Evolutionary conservation across 208 protist species (phyloP).

Genomic region (Crithidia fasciculata): DNA sequence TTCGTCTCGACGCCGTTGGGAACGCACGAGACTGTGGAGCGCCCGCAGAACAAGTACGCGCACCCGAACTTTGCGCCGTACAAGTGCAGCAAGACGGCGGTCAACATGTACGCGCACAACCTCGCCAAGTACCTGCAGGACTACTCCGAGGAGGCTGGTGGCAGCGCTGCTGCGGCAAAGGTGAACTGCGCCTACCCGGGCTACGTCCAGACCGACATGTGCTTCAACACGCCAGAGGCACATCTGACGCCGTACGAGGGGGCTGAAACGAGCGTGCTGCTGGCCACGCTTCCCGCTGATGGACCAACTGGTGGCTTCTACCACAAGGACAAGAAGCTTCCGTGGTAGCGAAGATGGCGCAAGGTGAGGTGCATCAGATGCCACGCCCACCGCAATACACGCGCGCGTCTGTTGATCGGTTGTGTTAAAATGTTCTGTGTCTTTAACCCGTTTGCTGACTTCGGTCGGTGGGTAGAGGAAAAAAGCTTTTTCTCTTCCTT

Average conservation of each 20-base stretch:
- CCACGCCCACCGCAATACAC: no score
- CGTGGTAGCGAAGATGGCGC: conserved; percentile 50
- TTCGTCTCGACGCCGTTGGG: conserved; percentile 78
- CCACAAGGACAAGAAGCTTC: conserved; percentile 74
- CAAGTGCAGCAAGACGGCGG: conserved; percentile 71
- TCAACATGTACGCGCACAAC: conserved; percentile 88
- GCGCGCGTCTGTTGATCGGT: no score
- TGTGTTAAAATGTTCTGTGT: no score
- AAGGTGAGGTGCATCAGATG: background rate
- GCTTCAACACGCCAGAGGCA: conserved; percentile 47
- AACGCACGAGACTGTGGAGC: conserved; percentile 57
- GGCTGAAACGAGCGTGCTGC: conserved; percentile 73
- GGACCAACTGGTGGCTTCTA: conserved; percentile 85
- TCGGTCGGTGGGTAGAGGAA: background rate
- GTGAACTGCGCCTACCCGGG: conserved; percentile 82
- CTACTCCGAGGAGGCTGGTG: conserved; percentile 46
- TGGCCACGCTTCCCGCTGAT: conserved; percentile 78
- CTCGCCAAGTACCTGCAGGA: conserved; percentile 70
- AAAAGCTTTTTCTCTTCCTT: background rate
- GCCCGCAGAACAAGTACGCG: conserved; percentile 58
- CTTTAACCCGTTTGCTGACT: no score
- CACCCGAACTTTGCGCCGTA: conserved; percentile 49
- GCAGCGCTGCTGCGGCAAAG: conserved; percentile 61
- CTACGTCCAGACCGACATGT: conserved; percentile 86
- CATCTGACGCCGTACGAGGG: conserved; percentile 68